Evolutionary conservation across 2,329 filamentous ascomycete genomes (phyloP).

Genomic region (Xylariomycetidae sp.): DNA sequence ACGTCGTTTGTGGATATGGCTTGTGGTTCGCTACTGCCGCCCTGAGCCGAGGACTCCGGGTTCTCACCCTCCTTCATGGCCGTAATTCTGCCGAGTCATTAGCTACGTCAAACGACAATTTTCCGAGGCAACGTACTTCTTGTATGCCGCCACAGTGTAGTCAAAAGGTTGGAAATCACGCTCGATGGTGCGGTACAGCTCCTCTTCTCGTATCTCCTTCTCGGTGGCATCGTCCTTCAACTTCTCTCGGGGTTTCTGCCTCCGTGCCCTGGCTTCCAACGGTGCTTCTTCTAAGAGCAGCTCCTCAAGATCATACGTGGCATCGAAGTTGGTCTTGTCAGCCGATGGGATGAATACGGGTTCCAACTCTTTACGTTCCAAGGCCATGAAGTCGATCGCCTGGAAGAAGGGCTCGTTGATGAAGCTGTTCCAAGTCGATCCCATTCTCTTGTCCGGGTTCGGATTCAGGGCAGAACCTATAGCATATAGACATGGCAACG

Average conservation of each 20-base stretch:
- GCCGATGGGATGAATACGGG: constrained; percentile 91
- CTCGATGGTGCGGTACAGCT: constrained; percentile 91
- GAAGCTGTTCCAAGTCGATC: constrained; percentile 82
- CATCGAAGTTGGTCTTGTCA: constrained; percentile 98
- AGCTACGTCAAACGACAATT: neutral
- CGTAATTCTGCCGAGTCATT: constrained; percentile 30
- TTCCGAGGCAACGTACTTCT: constrained; percentile 49
- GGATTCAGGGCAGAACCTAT: constrained; percentile 79
- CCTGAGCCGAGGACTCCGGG: constrained; percentile 9
- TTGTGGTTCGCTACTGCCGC: constrained; percentile 31
- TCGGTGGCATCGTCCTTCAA: constrained; percentile 92
- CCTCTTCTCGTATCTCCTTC: constrained; percentile 91
- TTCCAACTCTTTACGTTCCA: constrained; percentile 83
- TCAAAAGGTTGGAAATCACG: constrained; percentile 92
- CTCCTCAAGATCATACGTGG: constrained; percentile 95
- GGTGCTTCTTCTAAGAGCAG: constrained; percentile 90
- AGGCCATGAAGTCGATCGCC: constrained; percentile 73
- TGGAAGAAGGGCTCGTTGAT: constrained; percentile 87
- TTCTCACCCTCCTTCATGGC: constrained; percentile 22
- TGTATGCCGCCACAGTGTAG: constrained; percentile 79
- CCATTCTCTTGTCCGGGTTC: constrained; percentile 76
- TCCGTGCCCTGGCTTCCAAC: constrained; percentile 82
- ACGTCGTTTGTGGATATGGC: constrained; percentile 50
- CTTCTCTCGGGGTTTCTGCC: constrained; percentile 89
- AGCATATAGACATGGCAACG: constrained; percentile 81